Evolutionary conservation across 305 asterid genomes (phyloP).

Genomic region (Euphrasia arctica): DNA sequence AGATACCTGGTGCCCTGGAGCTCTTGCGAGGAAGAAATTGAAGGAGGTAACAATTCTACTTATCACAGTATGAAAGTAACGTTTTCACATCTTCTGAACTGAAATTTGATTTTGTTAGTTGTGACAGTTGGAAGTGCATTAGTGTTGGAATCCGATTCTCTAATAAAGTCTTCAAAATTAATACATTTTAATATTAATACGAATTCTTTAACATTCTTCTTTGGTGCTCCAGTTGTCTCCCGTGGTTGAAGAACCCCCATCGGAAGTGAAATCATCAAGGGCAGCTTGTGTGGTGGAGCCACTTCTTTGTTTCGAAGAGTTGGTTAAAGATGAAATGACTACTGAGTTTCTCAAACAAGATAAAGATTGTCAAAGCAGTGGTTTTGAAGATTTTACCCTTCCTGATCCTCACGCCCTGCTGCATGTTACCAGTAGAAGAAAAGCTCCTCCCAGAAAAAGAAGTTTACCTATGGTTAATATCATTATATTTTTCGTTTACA

Average conservation of each 20-base stretch:
- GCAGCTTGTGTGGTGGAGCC: conserved; percentile 38
- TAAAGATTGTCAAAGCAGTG: conserved; percentile 33
- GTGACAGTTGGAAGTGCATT: conserved; percentile 20
- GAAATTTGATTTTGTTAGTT: conserved; percentile 17
- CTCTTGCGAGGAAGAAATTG: conserved; percentile 44
- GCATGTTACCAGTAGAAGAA: conserved; percentile 89
- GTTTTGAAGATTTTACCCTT: conserved; percentile 45
- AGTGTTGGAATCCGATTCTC: conserved; percentile 17
- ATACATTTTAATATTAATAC: conserved; percentile 16
- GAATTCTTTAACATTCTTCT: conserved; percentile 25
- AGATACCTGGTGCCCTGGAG: conserved; percentile 96
- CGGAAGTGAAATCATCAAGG: conserved; percentile 48
- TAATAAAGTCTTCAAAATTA: not conserved
- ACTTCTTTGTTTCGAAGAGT: conserved; percentile 72
- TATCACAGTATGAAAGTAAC: conserved; percentile 16
- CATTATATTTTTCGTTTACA: conserved; percentile 21
- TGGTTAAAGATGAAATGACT: conserved; percentile 46
- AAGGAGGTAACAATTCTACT: conserved; percentile 52
- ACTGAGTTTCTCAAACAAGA: conserved; percentile 38
- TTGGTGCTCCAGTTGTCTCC: conserved; percentile 51
- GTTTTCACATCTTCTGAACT: conserved; percentile 11
- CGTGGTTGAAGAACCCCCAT: conserved; percentile 41
- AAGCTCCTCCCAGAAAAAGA: conserved; percentile 56
- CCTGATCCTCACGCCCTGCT: conserved; percentile 68
- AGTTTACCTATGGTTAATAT: conserved; percentile 55